A percentile compares a stretch with the other conserved stretches of the same genome.
Conservation (phyloP, 768 basidiomycete genomes). For the Leccinum sublutescens region DNA sequence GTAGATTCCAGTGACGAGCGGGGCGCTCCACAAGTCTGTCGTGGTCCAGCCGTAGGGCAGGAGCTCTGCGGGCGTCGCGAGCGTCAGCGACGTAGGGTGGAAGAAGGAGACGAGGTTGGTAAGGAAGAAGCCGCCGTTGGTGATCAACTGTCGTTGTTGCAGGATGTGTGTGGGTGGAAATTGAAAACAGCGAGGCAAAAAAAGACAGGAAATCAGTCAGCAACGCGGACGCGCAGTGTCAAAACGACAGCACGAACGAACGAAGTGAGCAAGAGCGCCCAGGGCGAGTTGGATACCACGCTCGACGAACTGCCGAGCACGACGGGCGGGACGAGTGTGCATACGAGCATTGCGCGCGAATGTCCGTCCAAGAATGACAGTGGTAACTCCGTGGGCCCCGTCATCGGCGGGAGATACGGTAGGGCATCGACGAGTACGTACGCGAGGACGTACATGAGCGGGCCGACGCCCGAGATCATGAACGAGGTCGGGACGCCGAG, state of each 20-base stretch:
- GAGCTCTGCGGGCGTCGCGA: constrained; percentile 80
- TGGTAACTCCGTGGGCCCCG: constrained; percentile 62
- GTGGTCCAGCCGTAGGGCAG: constrained; percentile 83
- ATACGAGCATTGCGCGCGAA: constrained; percentile 75
- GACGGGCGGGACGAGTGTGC: constrained; percentile 70
- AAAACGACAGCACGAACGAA: constrained; percentile 44
- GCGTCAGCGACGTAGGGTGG: constrained; percentile 61
- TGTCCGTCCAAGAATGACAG: constrained; percentile 75
- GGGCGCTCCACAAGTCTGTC: constrained; percentile 83
- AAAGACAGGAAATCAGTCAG: neutral
- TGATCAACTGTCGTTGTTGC: constrained; percentile 46
- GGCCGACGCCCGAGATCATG: constrained; percentile 68
- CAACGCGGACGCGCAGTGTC: neutral
- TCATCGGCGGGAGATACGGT: constrained; percentile 48
- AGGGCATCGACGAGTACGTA: constrained; percentile 64
- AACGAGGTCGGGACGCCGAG: constrained; percentile 73
- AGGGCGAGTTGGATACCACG: constrained; percentile 61
- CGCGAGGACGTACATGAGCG: constrained; percentile 55
- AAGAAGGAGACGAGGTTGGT: constrained; percentile 73
- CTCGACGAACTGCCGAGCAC: constrained; percentile 53
- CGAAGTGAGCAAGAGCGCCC: constrained; percentile 73
- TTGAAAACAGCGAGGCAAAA: no score
- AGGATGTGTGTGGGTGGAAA: neutral
- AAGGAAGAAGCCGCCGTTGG: constrained; percentile 82
- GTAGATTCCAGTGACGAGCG: constrained; percentile 72